These are phyloP conservation scores for Nemania abortiva DNA, from an alignment of 2,329 filamentous ascomycete genomes.

Conservation along the genomic window DNA sequence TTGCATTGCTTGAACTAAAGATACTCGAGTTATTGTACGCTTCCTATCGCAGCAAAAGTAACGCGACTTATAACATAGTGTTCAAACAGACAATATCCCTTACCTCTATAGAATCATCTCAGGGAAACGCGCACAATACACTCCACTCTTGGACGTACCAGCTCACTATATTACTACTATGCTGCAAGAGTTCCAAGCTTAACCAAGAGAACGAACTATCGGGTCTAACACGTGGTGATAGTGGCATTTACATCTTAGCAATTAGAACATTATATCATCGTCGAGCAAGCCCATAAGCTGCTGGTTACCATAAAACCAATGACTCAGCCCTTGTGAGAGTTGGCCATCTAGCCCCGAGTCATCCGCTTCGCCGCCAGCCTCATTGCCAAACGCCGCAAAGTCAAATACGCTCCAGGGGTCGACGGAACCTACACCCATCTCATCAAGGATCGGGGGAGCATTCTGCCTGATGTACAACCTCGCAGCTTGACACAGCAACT, in stretches of 20 bases:
- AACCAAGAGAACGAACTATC: neutral
- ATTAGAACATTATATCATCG: conserved; percentile 40
- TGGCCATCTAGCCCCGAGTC: neutral
- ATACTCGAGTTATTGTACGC: conserved; percentile 4
- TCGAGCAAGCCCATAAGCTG: conserved; percentile 46
- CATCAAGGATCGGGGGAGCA: neutral
- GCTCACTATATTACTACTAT: too few species aligned
- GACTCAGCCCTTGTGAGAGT: conserved; percentile 32
- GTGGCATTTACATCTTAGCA: neutral
- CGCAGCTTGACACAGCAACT: conserved; percentile 52
- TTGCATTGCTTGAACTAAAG: conserved; percentile 18
- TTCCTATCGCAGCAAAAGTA: conserved; percentile 15
- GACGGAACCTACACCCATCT: neutral
- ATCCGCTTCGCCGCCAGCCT: neutral
- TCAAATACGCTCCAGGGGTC: conserved; percentile 33
- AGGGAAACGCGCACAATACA: neutral
- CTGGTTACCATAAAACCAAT: conserved; percentile 48
- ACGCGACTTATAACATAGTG: conserved; percentile 9
- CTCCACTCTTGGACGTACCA: neutral
- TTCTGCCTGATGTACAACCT: conserved; percentile 45
- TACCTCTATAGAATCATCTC: neutral
- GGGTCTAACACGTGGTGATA: neutral
- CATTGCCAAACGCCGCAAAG: conserved; percentile 33
- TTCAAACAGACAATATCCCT: neutral
- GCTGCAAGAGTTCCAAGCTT: neutral